Conservation (phyloP, 495 filamentous ascomycete genomes). For the Corynascus novoguineensis region DNA sequence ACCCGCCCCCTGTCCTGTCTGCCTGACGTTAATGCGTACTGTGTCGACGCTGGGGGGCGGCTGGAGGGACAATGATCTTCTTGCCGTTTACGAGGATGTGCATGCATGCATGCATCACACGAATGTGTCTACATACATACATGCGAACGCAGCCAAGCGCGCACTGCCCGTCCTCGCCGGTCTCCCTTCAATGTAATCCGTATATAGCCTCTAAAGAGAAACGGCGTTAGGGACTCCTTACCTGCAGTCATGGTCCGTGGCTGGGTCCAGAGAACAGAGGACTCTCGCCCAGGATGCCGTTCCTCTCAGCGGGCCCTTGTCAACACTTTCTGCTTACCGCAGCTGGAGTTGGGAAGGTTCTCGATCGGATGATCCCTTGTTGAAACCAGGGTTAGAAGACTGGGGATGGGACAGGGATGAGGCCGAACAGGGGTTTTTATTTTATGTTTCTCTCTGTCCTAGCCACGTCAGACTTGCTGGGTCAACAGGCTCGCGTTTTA, state of each 20-base stretch:
- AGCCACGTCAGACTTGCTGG: background rate
- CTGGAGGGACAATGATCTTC: background rate
- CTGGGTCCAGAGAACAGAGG: no score
- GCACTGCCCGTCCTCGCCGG: background rate
- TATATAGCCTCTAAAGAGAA: no score
- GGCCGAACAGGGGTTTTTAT: background rate
- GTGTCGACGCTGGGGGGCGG: no score
- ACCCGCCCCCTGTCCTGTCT: background rate
- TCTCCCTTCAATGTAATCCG: no score
- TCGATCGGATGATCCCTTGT: background rate
- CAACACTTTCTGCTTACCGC: background rate
- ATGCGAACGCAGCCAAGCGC: background rate
- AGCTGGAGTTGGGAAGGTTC: no score
- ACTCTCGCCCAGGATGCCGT: no score
- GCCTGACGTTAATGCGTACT: no score
- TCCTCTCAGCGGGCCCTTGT: no score
- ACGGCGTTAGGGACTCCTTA: no score
- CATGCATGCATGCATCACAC: background rate
- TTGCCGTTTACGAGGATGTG: slow-evolving; percentile 3
- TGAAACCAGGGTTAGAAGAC: background rate
- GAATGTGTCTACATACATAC: no score
- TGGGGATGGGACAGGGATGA: background rate
- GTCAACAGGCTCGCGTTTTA: background rate
- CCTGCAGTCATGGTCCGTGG: no score
- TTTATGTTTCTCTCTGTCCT: background rate